Evolutionary conservation across 192 early-diverging fungal species (phyloP).

Genomic region (Podila epicladia): DNA sequence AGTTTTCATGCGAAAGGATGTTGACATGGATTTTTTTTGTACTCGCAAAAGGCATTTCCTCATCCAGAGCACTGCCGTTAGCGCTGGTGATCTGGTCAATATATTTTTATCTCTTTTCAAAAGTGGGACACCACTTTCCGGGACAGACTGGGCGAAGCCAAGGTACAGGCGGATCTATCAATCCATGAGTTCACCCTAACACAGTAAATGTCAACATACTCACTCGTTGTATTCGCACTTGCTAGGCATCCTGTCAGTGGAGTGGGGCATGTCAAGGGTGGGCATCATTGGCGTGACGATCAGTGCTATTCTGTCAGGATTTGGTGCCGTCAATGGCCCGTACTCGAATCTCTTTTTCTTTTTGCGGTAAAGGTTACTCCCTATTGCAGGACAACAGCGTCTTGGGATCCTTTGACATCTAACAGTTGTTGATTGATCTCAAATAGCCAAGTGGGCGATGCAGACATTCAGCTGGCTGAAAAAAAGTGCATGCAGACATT

Average conservation of each 20-base stretch:
- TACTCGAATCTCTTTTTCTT: slow-evolving; percentile 88
- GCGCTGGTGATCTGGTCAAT: slow-evolving; percentile 35
- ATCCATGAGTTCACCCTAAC: slow-evolving; percentile 15
- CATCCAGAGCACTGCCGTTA: slow-evolving; percentile 32
- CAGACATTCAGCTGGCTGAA: slow-evolving; percentile 68
- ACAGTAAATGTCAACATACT: slow-evolving; percentile 1
- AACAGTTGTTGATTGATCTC: neutral
- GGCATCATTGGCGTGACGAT: slow-evolving; percentile 92
- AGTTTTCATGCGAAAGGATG: too few species aligned
- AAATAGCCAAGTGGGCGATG: slow-evolving; percentile 54
- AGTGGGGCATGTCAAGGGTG: slow-evolving; percentile 83
- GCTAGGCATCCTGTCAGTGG: slow-evolving; percentile 57
- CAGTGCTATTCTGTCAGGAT: slow-evolving; percentile 93
- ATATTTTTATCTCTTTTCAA: slow-evolving; percentile 70
- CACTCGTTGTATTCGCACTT: neutral
- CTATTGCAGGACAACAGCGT: neutral
- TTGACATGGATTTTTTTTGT: neutral
- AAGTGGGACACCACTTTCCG: slow-evolving; percentile 68
- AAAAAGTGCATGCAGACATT: slow-evolving; percentile 74
- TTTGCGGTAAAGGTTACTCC: slow-evolving; percentile 65
- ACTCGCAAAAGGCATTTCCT: slow-evolving; percentile 26
- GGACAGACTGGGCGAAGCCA: slow-evolving; percentile 50
- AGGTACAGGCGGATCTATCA: slow-evolving; percentile 13
- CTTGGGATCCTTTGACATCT: neutral
- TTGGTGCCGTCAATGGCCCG: slow-evolving; percentile 93